Evolutionary conservation across 192 early-diverging fungal species (phyloP).

Genomic region (Pilaira anomala): DNA sequence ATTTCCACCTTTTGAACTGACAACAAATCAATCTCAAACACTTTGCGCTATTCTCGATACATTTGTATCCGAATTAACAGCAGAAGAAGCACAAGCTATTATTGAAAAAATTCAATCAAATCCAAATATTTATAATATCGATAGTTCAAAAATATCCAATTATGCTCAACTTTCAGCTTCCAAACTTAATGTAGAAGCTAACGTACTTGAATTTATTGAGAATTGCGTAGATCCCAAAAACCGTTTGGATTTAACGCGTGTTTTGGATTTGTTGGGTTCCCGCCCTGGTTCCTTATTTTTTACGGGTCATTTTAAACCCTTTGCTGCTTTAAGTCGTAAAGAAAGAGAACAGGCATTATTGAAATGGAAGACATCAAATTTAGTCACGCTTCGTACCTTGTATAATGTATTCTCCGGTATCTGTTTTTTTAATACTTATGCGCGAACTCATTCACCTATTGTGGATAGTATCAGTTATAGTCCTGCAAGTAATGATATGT

Average conservation of each 20-base stretch:
- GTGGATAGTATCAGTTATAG: conserved; percentile 49
- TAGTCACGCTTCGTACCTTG: conserved; percentile 29
- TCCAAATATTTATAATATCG: conserved; percentile 22
- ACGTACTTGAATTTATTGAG: not conserved
- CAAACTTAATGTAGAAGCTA: not conserved
- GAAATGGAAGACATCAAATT: conserved; percentile 23
- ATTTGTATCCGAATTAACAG: conserved; percentile 38
- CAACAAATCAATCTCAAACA: conserved; percentile 33
- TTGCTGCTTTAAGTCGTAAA: conserved; percentile 26
- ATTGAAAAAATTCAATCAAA: not conserved
- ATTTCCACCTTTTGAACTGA: not conserved
- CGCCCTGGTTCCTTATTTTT: conserved; percentile 31
- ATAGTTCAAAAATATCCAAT: conserved; percentile 22
- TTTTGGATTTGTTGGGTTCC: conserved; percentile 36
- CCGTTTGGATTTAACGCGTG: conserved; percentile 1
- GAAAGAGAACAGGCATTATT: conserved; percentile 33
- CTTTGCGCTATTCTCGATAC: conserved; percentile 47
- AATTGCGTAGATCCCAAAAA: conserved; percentile 18
- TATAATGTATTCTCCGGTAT: conserved; percentile 31
- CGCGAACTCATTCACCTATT: conserved; percentile 1
- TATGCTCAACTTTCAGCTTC: conserved; percentile 19
- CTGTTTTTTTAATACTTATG: conserved; percentile 24
- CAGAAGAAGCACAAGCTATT: conserved; percentile 36
- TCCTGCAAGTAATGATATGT: conserved; percentile 39
- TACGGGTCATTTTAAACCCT: conserved; percentile 24